phyloP scores from a whole-genome alignment of 495 filamentous ascomycete genomes.

The Penicillium tannophilum region DNA sequence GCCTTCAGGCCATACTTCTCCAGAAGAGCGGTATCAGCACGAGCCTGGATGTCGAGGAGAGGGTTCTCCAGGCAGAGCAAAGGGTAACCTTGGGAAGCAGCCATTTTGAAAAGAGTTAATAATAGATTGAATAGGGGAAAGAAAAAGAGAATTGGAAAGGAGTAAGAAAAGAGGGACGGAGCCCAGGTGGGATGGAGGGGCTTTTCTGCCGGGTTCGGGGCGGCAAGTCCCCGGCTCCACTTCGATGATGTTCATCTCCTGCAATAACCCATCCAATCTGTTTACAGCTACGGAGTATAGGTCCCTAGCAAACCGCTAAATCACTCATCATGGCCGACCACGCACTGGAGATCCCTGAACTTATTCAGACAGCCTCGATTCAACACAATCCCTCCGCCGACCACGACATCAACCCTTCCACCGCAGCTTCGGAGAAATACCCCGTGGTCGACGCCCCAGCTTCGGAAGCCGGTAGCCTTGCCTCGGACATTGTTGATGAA shows the following conservation, averaged over 20 bases:
- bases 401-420: conserved; percentile 82
- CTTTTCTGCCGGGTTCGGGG: conserved; percentile 29
- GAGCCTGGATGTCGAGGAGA: conserved; percentile 92
- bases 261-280: conserved; percentile 1
- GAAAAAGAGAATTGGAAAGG: neutral
- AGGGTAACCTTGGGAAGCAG: conserved; percentile 71
- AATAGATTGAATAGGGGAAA: conserved; percentile 13
- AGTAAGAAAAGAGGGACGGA: conserved; percentile 18
- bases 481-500: conserved; percentile 50
- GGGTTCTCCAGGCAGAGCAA: conserved; percentile 95
- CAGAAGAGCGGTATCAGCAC: conserved; percentile 75
- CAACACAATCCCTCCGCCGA: conserved; percentile 63
- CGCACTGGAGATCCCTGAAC: conserved; percentile 67
- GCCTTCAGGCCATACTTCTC: conserved; percentile 90
- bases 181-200: conserved; percentile 27
- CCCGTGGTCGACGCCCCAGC: conserved; percentile 47
- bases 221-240: conserved; percentile 16
- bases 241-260: neutral
- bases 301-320: conserved; percentile 2
- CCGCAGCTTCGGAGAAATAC: conserved; percentile 62
- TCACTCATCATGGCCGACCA: conserved; percentile 37
- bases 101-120: conserved; percentile 55
- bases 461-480: conserved; percentile 49
- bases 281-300: neutral
- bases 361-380: conserved; percentile 78